Percentiles rank a stretch among this genome's conserved stretches.
Conservation (phyloP, 1,139 yeast genomes). For the Yamadazyma mexicana region DNA sequence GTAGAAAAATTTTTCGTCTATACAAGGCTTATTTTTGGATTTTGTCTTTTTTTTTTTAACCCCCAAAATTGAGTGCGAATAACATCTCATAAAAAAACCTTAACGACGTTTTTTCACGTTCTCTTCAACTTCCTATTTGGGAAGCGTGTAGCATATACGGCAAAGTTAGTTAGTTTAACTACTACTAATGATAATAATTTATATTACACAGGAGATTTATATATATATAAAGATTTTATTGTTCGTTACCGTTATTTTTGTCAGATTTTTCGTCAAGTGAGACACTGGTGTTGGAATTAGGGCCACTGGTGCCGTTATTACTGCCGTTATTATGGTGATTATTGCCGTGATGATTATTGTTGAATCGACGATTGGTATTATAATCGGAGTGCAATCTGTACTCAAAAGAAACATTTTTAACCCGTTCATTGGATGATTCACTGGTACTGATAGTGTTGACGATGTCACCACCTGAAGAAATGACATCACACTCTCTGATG, state of each 20-base stretch:
- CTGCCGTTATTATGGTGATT: too few relatives aligned
- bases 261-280: background rate
- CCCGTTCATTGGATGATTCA: constrained; percentile 33
- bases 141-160: background rate
- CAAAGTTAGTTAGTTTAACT: background rate
- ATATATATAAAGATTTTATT: background rate
- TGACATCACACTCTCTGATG: constrained; percentile 48
- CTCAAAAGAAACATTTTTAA: constrained; percentile 46
- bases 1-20: background rate
- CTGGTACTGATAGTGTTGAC: constrained; percentile 29
- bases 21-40: background rate
- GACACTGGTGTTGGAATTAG: background rate
- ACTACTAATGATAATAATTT: background rate
- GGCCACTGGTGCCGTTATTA: background rate
- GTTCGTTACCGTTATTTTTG: constrained; percentile 1
- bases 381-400: constrained; percentile 34
- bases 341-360: background rate
- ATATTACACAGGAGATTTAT: background rate
- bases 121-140: background rate
- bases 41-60: background rate
- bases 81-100: constrained; percentile 7
- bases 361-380: constrained; percentile 1
- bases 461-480: constrained; percentile 8
- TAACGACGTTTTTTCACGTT: too few relatives aligned
- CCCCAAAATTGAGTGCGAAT: constrained; percentile 3